These are phyloP conservation scores for Stagonosporopsis rhizophila DNA, from an alignment of 2,329 filamentous ascomycete species.

Conservation along the genomic window DNA sequence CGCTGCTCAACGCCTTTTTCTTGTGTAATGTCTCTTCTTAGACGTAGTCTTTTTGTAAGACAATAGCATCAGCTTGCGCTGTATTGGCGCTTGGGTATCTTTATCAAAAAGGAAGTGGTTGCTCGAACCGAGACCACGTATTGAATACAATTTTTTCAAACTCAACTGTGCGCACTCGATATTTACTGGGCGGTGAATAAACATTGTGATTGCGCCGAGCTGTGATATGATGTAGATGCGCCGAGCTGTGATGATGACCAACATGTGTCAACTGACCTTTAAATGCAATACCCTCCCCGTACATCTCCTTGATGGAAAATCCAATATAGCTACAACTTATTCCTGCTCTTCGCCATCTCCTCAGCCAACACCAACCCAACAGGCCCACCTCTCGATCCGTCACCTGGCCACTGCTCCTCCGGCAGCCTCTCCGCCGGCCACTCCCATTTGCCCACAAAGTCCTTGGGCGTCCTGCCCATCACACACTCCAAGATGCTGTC, in stretches of 20 bases:
- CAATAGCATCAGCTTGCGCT: conserved; percentile 12
- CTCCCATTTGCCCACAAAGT: conserved; percentile 69
- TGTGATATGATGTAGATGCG: conserved; percentile 6
- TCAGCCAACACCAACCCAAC: conserved; percentile 50
- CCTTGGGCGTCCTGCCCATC: conserved; percentile 49
- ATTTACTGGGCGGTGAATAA: background rate
- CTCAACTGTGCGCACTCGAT: background rate
- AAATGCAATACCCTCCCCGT: background rate
- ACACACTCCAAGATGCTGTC: conserved; percentile 62
- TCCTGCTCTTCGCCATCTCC: conserved; percentile 47
- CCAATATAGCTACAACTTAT: conserved; percentile 33
- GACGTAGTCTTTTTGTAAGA: background rate
- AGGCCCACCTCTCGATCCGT: conserved; percentile 50
- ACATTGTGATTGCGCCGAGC: conserved; percentile 1
- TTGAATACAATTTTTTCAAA: background rate
- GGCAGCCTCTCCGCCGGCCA: conserved; percentile 54
- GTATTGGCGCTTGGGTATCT: conserved; percentile 1
- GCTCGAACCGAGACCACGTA: background rate
- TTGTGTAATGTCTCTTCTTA: conserved; percentile 7
- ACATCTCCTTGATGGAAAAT: background rate
- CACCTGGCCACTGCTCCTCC: conserved; percentile 46
- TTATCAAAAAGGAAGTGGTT: background rate
- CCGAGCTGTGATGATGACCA: conserved; percentile 6
- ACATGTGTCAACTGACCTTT: conserved; percentile 2
- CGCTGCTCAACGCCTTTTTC: conserved; percentile 3